Evolutionary conservation across 78 protist genomes (phyloP).

Genomic region (slime mould (Dictyostelium discoideum)): dicty_2.7 NC_007091.3:3306001-3306500

Average conservation of each 20-base stretch:
- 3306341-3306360: slow-evolving; percentile 48
- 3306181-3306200: slow-evolving; percentile 46
- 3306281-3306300: slow-evolving; percentile 30
- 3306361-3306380: background rate
- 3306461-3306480: background rate
- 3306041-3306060: slow-evolving; percentile 57
- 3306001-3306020: slow-evolving; percentile 20
- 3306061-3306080: slow-evolving; percentile 46
- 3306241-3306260: slow-evolving; percentile 68
- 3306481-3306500: slow-evolving; percentile 8
- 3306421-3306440: slow-evolving; percentile 20
- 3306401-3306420: slow-evolving; percentile 4
- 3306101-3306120: slow-evolving; percentile 60
- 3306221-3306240: slow-evolving; percentile 64
- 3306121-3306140: slow-evolving; percentile 35
- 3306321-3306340: slow-evolving; percentile 49
- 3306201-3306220: slow-evolving; percentile 15
- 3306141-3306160: slow-evolving; percentile 50
- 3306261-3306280: slow-evolving; percentile 24
- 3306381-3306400: background rate
- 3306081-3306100: slow-evolving; percentile 10
- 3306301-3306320: slow-evolving; percentile 38
- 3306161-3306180: background rate
- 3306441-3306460: slow-evolving; percentile 17
- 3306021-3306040: slow-evolving; percentile 55